Base-by-base conservation (phyloP, 2,329 filamentous ascomycete species). In the Periconia sp. region DNA sequence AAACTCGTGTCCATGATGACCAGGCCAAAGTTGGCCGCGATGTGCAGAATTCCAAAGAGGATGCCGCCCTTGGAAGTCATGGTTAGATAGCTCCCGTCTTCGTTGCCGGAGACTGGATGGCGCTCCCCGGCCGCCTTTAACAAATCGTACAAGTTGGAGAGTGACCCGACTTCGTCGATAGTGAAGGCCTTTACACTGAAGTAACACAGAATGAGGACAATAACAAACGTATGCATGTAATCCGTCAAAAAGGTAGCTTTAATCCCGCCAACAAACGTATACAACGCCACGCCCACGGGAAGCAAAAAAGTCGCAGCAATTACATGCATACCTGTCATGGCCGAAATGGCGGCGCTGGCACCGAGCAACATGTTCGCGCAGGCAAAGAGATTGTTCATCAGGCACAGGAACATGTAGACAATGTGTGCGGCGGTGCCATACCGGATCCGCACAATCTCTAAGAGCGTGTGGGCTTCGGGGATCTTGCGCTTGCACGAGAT, bases 331-430 rank as follows among this genome's bases (percentile, higher is more conserved):
- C 56, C 58, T 1, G 58, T 54, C 49, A 60, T 57, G 2, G 53
- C 57, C 76, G 76, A 91, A 92, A 69, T 90, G 91, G 55, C 89
- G 90, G 2, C 91, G 90, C 14, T 91, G 53, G 92, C 92, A 20
- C 91, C 91, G 57, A 96, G 82, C 40, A 96, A 77, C 90, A 94
- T 94, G 47, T 91, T 85, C 1, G 90, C 92, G 27, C 53, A 55
- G 18, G 96, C 91, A 7, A 96, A 81, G 41, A 94, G 88, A 65
- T 93, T 74, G 33, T 91, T 95, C 74, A 89, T 86, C 11, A 93
- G 76, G 30, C 88, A 90, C 58, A 95, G 94, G 3, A 87, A 78
- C 54, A 91, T 88, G 69, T 90, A 96, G 6, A 92, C 88, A 5
- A 85, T 76, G 65, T 96, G 91, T 0, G 89, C 85, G 20, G 75